Conservation (phyloP, 768 basidiomycete species). For the Naganishia kalamii region DNA sequence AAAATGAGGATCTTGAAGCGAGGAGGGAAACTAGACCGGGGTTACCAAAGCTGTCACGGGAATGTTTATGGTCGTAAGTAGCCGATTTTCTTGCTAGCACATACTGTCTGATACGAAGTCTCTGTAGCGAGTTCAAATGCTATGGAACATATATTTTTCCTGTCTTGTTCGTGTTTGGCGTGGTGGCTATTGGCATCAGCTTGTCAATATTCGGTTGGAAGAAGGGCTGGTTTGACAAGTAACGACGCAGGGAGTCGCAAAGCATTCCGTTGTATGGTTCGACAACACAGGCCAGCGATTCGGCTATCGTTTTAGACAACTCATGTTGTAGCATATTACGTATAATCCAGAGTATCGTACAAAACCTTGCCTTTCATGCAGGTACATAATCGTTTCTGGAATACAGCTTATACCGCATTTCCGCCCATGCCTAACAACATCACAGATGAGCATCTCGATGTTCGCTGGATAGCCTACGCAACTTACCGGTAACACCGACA, state of each 20-base stretch:
- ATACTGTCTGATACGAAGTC: neutral
- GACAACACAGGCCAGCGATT: neutral
- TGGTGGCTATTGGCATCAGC: constrained; percentile 31
- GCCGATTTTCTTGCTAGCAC: neutral
- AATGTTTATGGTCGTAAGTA: constrained; percentile 36
- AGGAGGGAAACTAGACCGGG: constrained; percentile 21
- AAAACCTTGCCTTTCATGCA: too few species aligned
- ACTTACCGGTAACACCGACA: constrained; percentile 67
- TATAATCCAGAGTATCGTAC: too few species aligned
- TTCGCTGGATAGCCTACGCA: too few species aligned
- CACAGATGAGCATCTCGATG: neutral
- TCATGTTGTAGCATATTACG: too few species aligned
- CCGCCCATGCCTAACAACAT: constrained; percentile 17
- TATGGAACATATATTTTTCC: constrained; percentile 40
- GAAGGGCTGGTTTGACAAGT: constrained; percentile 30
- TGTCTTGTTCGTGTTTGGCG: constrained; percentile 34
- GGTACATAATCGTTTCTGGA: too few species aligned
- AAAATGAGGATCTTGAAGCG: neutral
- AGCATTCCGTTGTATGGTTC: neutral
- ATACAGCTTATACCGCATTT: constrained; percentile 3
- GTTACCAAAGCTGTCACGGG: constrained; percentile 32
- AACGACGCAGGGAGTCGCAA: neutral
- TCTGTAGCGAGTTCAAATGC: constrained; percentile 38
- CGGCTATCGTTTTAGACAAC: neutral
- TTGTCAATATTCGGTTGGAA: constrained; percentile 30